Evolutionary conservation across 768 basidiomycete species (phyloP), one percentile per base, ranked within the genome.

Genomic region (Guyanaporus albipodus): DNA sequence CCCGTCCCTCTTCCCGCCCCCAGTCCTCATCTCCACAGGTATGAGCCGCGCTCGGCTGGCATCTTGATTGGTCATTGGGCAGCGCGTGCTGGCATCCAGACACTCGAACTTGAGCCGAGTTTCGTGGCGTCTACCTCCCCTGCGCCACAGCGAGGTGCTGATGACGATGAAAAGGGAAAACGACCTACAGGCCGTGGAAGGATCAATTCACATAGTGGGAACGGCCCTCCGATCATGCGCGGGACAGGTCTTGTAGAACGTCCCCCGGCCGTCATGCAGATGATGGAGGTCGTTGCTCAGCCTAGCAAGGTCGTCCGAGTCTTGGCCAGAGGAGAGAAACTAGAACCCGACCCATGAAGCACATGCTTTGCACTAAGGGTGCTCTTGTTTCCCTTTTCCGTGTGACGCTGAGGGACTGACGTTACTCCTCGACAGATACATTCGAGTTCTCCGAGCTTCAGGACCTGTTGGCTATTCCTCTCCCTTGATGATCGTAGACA

Each of bases 291-390:
- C 64, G 75, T 86, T 8, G 72, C 82, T 18, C 83, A 87, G 53
- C 83, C 85, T 7, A 83, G 77, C 63, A 83, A 80, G 52, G 83
- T 86, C 53, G 82, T 91, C 27, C 74, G 87, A 21, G 83, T 91
- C 23, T 78, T 91, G 49, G 86, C 89, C 2, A 79, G 89, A 11
- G 89, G 89, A 26, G 89, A 91, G 74, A 89, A 90, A 66, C 67
- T 91, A 43, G 87, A 91, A 34, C 78, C 77, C 31, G 70, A 64
- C 36, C 52, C 65, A 4, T 68, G 54, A 57, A 7, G 21, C 4
- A 37, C 15, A 24, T 19, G 22, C 27, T 28, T 12, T 8, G 5
- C 36, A 22, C 31, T 42, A 52, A 56, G 57, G 54, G 62, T 61
- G 23, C 0, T 37, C 27, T 17, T 24, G 14, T 15, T 26, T 39